Conservation (phyloP, 2,329 filamentous ascomycete genomes). For the Colletotrichum salicis region DNA sequence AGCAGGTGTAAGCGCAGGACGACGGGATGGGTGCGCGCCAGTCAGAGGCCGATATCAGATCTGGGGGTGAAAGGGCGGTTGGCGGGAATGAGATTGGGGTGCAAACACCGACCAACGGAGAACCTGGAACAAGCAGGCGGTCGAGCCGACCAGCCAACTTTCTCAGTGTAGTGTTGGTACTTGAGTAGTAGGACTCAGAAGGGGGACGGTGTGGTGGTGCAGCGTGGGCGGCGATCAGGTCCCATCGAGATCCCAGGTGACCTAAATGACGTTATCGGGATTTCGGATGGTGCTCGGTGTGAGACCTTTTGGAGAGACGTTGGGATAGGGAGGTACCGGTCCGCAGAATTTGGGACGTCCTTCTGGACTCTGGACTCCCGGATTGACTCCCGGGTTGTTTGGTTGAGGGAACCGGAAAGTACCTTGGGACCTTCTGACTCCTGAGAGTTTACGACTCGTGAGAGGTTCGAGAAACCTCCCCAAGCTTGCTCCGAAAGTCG, state of each 20-base stretch:
- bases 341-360: not conserved
- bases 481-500: conserved; percentile 30
- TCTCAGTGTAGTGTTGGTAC: not conserved
- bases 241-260: conserved; percentile 35
- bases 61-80: not conserved
- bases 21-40: conserved; percentile 13
- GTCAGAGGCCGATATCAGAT: conserved; percentile 14
- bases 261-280: conserved; percentile 35
- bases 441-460: conserved; percentile 14
- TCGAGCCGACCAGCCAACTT: not conserved
- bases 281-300: conserved; percentile 34
- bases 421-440: not conserved
- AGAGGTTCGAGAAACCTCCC: conserved; percentile 20
- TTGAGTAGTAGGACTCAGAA: not conserved
- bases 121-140: not conserved
- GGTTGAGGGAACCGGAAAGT: not conserved
- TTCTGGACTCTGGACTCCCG: not conserved
- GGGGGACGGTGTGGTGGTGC: not conserved
- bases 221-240: conserved; percentile 33
- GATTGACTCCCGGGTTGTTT: not conserved
- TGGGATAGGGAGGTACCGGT: not conserved
- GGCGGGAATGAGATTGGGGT: conserved; percentile 22
- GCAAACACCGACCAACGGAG: not conserved
- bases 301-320: conserved; percentile 7
- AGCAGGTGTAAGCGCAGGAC: conserved; percentile 13